These are phyloP conservation scores for Phytopythium cucurbitacearum DNA, from an alignment of 352 stramenopile genomes.

Conservation along the genomic window DNA sequence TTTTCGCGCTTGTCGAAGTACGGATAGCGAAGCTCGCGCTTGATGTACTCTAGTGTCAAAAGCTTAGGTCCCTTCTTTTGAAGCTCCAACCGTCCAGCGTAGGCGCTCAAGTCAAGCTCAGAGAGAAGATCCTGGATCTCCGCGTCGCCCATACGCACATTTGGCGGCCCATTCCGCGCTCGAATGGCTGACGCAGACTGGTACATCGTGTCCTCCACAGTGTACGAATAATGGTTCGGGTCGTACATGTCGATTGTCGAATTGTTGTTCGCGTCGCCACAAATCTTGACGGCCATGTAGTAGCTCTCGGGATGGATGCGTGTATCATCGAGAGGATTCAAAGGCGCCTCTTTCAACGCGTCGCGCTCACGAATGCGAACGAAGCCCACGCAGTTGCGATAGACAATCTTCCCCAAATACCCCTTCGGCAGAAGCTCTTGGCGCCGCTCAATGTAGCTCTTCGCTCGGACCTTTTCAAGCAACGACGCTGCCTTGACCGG, in stretches of 20 bases:
- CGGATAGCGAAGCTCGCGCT: slow-evolving; percentile 84
- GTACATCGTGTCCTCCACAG: slow-evolving; percentile 90
- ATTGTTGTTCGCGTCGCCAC: slow-evolving; percentile 88
- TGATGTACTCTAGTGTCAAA: slow-evolving; percentile 86
- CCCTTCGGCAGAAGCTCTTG: slow-evolving; percentile 85
- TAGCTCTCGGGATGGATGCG: slow-evolving; percentile 89
- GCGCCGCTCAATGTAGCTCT: slow-evolving; percentile 82
- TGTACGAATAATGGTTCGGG: slow-evolving; percentile 88
- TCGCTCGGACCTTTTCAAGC: slow-evolving; percentile 80
- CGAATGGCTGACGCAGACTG: slow-evolving; percentile 84
- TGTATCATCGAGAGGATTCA: slow-evolving; percentile 87
- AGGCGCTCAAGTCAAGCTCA: slow-evolving; percentile 83
- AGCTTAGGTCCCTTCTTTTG: slow-evolving; percentile 89
- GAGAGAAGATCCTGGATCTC: slow-evolving; percentile 87
- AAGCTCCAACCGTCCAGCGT: slow-evolving; percentile 79
- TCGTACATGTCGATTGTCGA: slow-evolving; percentile 91
- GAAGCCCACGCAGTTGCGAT: slow-evolving; percentile 85
- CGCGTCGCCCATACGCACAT: slow-evolving; percentile 54
- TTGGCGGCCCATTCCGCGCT: slow-evolving; percentile 48
- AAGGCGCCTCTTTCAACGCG: slow-evolving; percentile 71
- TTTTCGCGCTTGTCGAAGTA: slow-evolving; percentile 88
- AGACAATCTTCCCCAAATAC: slow-evolving; percentile 82
- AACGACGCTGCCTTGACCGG: slow-evolving; percentile 76
- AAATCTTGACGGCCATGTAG: slow-evolving; percentile 91
- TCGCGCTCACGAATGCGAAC: slow-evolving; percentile 86